These are phyloP conservation scores for Trichoderma semiorbis DNA, from an alignment of 2,329 filamentous ascomycete species.

Conservation along the genomic window DNA sequence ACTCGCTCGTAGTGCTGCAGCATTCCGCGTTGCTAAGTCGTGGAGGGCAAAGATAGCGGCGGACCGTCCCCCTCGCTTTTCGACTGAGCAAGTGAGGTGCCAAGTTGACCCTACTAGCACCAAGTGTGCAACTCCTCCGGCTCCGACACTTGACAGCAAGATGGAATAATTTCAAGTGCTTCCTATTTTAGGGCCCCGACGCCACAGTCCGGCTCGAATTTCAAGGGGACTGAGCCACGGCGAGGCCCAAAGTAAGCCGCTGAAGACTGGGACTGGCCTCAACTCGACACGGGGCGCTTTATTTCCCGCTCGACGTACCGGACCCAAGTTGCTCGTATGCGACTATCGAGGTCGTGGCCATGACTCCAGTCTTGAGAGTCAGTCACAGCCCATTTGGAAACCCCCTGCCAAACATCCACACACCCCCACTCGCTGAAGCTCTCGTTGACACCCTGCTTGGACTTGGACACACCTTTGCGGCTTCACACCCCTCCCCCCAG, in stretches of 20 bases:
- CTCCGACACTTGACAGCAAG: not conserved
- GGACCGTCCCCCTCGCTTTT: not conserved
- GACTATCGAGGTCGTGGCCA: not conserved
- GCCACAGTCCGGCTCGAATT: not conserved
- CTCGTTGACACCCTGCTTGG: not conserved
- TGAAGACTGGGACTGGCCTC: not conserved
- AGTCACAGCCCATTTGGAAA: not conserved
- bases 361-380: not conserved
- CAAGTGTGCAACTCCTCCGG: not conserved
- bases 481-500: not conserved
- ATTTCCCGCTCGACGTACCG: not conserved
- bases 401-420: constrained; percentile 14
- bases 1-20: constrained; percentile 7
- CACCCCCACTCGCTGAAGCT: constrained; percentile 15
- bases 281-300: not conserved
- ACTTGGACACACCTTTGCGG: not conserved
- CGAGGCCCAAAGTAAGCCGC: not conserved
- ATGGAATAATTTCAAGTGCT: not conserved
- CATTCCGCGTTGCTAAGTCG: constrained; percentile 8
- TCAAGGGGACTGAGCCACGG: not conserved
- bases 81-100: not conserved
- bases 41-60: constrained; percentile 7
- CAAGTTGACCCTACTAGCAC: not conserved
- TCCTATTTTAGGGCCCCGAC: constrained; percentile 1
- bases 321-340: not conserved